phyloP scores from a whole-genome alignment of 2,329 filamentous ascomycete genomes.

The Fusarium metavorans region DNA sequence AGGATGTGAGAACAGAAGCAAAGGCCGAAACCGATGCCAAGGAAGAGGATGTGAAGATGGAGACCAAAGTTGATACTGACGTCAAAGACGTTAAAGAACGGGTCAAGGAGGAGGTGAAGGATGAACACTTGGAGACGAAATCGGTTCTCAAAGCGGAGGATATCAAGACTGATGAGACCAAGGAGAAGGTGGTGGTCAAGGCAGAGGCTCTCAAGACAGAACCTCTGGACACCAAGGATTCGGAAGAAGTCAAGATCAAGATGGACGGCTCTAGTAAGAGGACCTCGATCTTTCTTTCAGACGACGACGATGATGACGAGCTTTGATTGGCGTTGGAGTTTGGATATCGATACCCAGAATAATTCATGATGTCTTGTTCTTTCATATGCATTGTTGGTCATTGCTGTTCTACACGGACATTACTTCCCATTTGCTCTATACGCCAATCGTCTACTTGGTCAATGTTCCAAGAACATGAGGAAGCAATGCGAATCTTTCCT shows the following conservation, averaged over 20 bases:
- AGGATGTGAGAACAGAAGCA: slow-evolving; percentile 36
- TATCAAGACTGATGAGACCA: slow-evolving; percentile 19
- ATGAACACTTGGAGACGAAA: slow-evolving; percentile 16
- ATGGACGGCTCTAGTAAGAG: slow-evolving; percentile 41
- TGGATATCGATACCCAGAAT: slow-evolving; percentile 42
- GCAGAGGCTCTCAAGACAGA: slow-evolving; percentile 11
- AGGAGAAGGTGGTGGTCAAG: slow-evolving; percentile 8
- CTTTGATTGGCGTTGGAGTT: slow-evolving; percentile 42
- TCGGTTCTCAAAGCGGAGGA: slow-evolving; percentile 16
- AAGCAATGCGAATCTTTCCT: slow-evolving; percentile 57
- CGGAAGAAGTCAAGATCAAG: slow-evolving; percentile 36
- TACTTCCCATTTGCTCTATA: neutral
- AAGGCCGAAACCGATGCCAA: slow-evolving; percentile 19
- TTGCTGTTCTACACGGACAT: neutral
- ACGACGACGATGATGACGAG: slow-evolving; percentile 55
- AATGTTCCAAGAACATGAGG: slow-evolving; percentile 66
- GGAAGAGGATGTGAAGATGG: slow-evolving; percentile 6
- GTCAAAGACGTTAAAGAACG: slow-evolving; percentile 21
- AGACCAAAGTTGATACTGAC: neutral
- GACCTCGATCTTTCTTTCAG: slow-evolving; percentile 53
- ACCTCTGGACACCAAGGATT: neutral
- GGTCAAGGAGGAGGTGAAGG: slow-evolving; percentile 34
- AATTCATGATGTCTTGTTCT: slow-evolving; percentile 11
- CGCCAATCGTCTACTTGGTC: slow-evolving; percentile 57
- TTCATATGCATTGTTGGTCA: neutral